Conservation (phyloP, 2,329 filamentous ascomycete genomes). For the Didymellaceae sp. region DNA sequence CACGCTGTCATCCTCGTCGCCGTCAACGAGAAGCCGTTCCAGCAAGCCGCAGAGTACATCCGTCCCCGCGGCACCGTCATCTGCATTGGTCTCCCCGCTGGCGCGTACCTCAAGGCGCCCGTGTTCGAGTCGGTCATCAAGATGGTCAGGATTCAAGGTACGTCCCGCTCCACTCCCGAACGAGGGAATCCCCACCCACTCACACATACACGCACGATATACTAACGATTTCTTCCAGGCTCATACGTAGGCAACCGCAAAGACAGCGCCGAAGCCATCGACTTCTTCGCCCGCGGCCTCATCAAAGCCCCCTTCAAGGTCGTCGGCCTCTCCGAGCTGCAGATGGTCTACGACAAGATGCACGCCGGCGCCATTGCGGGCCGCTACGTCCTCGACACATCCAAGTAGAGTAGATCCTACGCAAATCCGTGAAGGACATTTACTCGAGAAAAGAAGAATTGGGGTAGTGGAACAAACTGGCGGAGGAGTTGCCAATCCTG, state of each 20-base stretch:
- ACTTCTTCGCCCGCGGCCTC: constrained; percentile 83
- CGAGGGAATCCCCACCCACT: neutral
- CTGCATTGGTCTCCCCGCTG: constrained; percentile 85
- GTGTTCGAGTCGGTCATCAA: constrained; percentile 88
- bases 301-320: constrained; percentile 90
- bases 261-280: constrained; percentile 86
- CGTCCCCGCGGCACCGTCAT: constrained; percentile 82
- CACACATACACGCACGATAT: no score
- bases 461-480: no score
- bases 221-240: constrained; percentile 1
- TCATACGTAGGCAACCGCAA: constrained; percentile 88
- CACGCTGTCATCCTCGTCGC: constrained; percentile 88
- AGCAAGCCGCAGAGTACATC: constrained; percentile 89
- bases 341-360: constrained; percentile 77
- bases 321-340: constrained; percentile 79
- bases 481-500: constrained; percentile 11
- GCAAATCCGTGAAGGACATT: neutral
- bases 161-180: constrained; percentile 34
- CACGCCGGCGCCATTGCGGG: constrained; percentile 74
- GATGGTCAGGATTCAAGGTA: constrained; percentile 83
- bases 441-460: no score
- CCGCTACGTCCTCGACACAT: constrained; percentile 78
- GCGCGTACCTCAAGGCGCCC: constrained; percentile 76
- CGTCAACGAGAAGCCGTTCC: constrained; percentile 89
- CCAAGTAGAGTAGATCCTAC: constrained; percentile 31